These are phyloP conservation scores for Backusella macrospora DNA, from an alignment of 192 early-diverging fungal genomes.

Conservation along the genomic window DNA sequence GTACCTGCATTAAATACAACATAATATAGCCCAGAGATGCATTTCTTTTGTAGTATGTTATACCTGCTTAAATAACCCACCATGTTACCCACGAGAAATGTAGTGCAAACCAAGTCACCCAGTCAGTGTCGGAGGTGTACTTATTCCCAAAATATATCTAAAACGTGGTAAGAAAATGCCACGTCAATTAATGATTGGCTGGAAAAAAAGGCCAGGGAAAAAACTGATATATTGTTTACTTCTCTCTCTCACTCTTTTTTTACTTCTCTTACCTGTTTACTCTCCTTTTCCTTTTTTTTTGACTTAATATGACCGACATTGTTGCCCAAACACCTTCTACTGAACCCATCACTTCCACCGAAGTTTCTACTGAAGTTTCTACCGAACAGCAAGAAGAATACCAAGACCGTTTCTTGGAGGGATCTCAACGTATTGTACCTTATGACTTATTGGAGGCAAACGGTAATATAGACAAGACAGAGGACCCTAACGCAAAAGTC, in stretches of 20 bases:
- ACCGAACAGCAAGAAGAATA: constrained; percentile 23
- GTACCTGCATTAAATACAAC: no score
- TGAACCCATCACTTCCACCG: neutral
- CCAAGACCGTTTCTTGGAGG: constrained; percentile 46
- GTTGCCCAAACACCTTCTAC: neutral
- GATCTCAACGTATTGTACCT: constrained; percentile 41
- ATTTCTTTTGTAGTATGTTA: no score
- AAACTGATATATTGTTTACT: neutral
- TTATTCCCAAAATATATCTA: neutral
- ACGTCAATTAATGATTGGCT: constrained; percentile 14
- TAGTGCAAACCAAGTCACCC: neutral
- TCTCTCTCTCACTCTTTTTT: neutral
- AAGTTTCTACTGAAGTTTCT: neutral
- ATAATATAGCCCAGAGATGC: no score
- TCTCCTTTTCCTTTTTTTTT: neutral
- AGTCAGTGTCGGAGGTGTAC: neutral
- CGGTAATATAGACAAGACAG: constrained; percentile 47
- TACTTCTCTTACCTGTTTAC: neutral
- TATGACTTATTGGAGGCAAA: constrained; percentile 54
- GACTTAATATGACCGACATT: neutral
- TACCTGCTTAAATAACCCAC: no score
- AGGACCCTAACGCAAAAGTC: constrained; percentile 50
- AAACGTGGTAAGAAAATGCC: constrained; percentile 15
- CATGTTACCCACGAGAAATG: neutral
- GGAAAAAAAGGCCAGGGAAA: constrained; percentile 3